Percentiles rank a stretch among this genome's conserved stretches.
Conservation (phyloP, 1,139 yeast genomes). For the Williopsis jadinii region DNA sequence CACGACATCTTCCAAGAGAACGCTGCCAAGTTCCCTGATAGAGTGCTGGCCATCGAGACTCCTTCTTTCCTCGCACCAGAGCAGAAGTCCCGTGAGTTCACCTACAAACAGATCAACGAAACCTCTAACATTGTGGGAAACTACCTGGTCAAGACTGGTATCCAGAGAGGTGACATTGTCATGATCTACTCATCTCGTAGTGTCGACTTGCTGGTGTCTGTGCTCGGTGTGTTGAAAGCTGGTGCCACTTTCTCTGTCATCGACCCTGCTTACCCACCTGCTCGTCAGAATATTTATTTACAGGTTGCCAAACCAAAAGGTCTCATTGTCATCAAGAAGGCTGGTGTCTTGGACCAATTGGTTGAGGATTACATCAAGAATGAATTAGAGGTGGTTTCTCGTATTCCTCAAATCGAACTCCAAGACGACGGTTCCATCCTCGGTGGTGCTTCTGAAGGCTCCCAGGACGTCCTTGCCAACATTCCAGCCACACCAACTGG, state of each 20-base stretch:
- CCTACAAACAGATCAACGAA: slow-evolving; percentile 79
- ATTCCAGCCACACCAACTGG: slow-evolving; percentile 62
- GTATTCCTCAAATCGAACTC: slow-evolving; percentile 71
- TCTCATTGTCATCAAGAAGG: slow-evolving; percentile 81
- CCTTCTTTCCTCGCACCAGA: slow-evolving; percentile 55
- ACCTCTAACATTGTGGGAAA: slow-evolving; percentile 95
- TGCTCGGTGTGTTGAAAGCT: slow-evolving; percentile 95
- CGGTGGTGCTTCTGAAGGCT: slow-evolving; percentile 43
- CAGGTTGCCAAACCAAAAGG: slow-evolving; percentile 93
- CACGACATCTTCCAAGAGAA: slow-evolving; percentile 89
- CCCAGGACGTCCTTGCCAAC: slow-evolving; percentile 43
- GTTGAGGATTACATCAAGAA: slow-evolving; percentile 71
- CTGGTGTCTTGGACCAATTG: slow-evolving; percentile 70
- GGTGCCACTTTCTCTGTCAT: slow-evolving; percentile 98
- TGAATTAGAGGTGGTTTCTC: slow-evolving; percentile 65
- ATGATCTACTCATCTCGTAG: slow-evolving; percentile 98
- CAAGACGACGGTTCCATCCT: slow-evolving; percentile 67
- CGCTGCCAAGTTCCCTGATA: slow-evolving; percentile 76
- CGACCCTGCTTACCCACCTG: slow-evolving; percentile 98
- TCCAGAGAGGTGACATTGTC: slow-evolving; percentile 86
- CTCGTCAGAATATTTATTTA: slow-evolving; percentile 88
- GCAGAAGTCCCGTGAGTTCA: slow-evolving; percentile 61
- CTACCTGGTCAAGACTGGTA: slow-evolving; percentile 73
- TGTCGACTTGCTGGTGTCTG: slow-evolving; percentile 93
- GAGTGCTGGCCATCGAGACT: slow-evolving; percentile 89